Evolutionary conservation across 352 stramenopile genomes (phyloP), one percentile per base, ranked within the genome.

Genomic region (Phytophthora fragariaefolia): DNA sequence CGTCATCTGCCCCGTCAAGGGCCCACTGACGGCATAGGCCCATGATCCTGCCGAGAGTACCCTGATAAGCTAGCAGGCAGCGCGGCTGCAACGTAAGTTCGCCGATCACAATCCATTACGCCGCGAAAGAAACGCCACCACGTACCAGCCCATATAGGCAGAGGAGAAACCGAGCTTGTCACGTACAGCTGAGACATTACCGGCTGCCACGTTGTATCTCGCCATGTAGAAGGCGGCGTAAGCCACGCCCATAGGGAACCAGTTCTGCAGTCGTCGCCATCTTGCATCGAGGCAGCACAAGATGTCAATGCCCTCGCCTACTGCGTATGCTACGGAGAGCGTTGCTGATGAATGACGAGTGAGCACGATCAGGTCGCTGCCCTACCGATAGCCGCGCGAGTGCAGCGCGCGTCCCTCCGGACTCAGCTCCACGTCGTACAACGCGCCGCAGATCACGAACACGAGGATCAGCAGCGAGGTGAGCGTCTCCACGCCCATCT

Each of bases 191-290:
- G 74, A 74, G n/a, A 93, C 73, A 61, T 93, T 93, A 30, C 85
- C 85, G 0, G 84, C 85, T 15, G 80, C 74, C 17, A 93, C 84
- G 46, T 91, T 83, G 63, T 93, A 93, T n/a, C 84, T 72, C 30
- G 84, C 80, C 84, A 90, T 93, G 76, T 93, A 91, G 69, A 93
- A 93, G 22, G 82, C 80, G 2, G 84, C 80, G 60, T 93, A 90
- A 26, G 82, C 82, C 13, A 91, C 60, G 32, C 85, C 82, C 80
- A 93, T 89, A 5, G 84, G 82, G 65, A 93, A 89, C 80, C 80
- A 91, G 64, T 93, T 91, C 58, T 85, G 73, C 27, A 91, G 70
- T 36, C 84, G 82, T 30, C 84, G 78, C 82, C 80, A 91, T 74
- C 76, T 82, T 50, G 9, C 20, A n/a, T 7, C 6, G 36, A 7